These are phyloP conservation scores for Pachyrhizus erosus DNA, from an alignment of 306 rosid genomes.

Conservation along the genomic window DNA sequence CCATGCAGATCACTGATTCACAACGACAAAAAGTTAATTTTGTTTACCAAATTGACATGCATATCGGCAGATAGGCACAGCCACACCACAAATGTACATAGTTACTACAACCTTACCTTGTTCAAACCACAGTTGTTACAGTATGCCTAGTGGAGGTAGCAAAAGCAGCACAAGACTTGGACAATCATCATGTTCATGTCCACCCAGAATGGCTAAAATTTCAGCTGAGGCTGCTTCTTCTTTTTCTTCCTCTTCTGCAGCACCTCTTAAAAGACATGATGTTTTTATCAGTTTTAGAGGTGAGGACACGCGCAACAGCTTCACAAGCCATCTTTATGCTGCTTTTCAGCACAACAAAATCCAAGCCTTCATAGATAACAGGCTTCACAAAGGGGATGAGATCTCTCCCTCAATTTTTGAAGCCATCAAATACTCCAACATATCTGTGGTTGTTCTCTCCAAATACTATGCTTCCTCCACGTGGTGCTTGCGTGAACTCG, in stretches of 20 bases:
- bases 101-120: neutral
- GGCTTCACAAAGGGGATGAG: conserved; percentile 27
- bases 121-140: neutral
- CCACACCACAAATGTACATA: neutral
- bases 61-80: neutral
- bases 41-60: neutral
- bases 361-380: conserved; percentile 35
- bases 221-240: neutral
- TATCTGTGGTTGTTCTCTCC: conserved; percentile 34
- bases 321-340: conserved; percentile 36
- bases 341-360: conserved; percentile 4
- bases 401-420: conserved; percentile 6
- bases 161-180: conserved; percentile 8
- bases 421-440: conserved; percentile 28
- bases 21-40: neutral
- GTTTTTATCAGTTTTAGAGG: conserved; percentile 41
- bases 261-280: conserved; percentile 16
- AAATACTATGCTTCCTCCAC: conserved; percentile 16
- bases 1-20: neutral
- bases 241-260: neutral
- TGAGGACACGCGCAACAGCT: conserved; percentile 29
- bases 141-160: neutral
- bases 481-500: conserved; percentile 36
- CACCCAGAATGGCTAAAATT: conserved; percentile 9
- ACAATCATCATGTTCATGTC: conserved; percentile 23